Evolutionary conservation across 257 asterid species (phyloP), one percentile per base, ranked within the genome.

Genomic region (Dorcoceras hygrometricum): DNA sequence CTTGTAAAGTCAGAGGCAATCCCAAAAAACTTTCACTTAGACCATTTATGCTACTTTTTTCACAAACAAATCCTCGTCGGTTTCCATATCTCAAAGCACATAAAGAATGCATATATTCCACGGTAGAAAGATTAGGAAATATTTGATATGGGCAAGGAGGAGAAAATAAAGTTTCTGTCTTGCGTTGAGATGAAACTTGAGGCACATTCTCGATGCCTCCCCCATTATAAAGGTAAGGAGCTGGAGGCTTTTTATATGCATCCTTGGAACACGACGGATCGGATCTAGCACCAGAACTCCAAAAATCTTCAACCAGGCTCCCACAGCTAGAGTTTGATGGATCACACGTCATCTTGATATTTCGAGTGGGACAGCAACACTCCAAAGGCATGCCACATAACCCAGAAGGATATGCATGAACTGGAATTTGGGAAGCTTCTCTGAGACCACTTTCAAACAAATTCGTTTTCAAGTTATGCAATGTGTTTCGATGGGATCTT

Each of bases 1-100:
- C 94, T 20, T 78, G 90, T 32, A 95, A 89, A 69, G 85, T 89
- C 57, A 89, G 87, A 60, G 95, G 95, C 82, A 89, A 84, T 20
- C 95, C 84, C 60, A 84, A 69, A 66, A 70, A 77, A 59, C 73
- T 69, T 54, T 77, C 81, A n/a, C 68, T 70, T 46, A 56, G 22
- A 53, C 73, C 71, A 36, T 62, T 67, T 24, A 27, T 26, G 67
- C 80, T 56, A 58, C 60, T 81, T 62, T 78, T 70, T 69, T 75
- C 77, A 61, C 46, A 27, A 57, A 59, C 19, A 48, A 72, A 43
- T 43, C 50, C 70, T 59, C 73, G 32, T 66, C 73, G 77, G 57
- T 67, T 79, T 77, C 68, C 75, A 20, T 76, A 78, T 3, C 80
- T 75, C 28, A 61, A 22, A 57, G 81, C 71, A 65, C 71, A 71